Base-by-base conservation (phyloP, 495 filamentous ascomycete species). In the Xylaria venustula region DNA sequence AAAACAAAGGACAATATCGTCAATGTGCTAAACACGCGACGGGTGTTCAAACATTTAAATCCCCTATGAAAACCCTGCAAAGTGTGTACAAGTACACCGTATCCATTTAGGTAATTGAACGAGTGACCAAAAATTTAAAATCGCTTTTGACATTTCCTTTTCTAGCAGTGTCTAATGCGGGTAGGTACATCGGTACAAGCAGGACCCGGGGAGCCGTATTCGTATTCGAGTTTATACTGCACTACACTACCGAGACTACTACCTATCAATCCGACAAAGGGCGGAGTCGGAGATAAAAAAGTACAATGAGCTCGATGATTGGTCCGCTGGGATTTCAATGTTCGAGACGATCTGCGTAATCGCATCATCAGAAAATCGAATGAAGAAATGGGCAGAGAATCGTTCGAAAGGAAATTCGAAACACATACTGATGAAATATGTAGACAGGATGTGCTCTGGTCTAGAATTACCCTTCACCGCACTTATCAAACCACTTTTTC, bases 201-300 rank as follows among this genome's bases (percentile, higher is more conserved):
- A n/a, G n/a, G n/a, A n/a, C n/a, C n/a, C n/a, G n/a, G n/a, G n/a
- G n/a, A n/a, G n/a, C 6, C 54, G 54, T 58, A 58, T 58, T 58
- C 54, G 54, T 58, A 58, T 58, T 58, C 54, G 54, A 58, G 54
- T 58, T 55, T 45, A 41, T 4, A 25, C 25, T 15, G n/a, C n/a
- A n/a, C n/a, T n/a, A n/a, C n/a, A n/a, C n/a, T n/a, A n/a, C n/a
- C n/a, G n/a, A n/a, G n/a, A n/a, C n/a, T n/a, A n/a, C n/a, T n/a
- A n/a, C n/a, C n/a, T n/a, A n/a, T n/a, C n/a, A 34, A 34, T 34
- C 30, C 30, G n/a, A n/a, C 5, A 58, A 58, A 48, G 48, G 22
- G 54, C 23, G 54, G 54, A 49, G 44, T 49, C 53, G 44, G 54
- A 58, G 54, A 49, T 36, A 25, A 26, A 34, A 26, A 23, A 34